phyloP scores from a whole-genome alignment of 495 filamentous ascomycete genomes.

The Aspergillus mulundensis region DNA sequence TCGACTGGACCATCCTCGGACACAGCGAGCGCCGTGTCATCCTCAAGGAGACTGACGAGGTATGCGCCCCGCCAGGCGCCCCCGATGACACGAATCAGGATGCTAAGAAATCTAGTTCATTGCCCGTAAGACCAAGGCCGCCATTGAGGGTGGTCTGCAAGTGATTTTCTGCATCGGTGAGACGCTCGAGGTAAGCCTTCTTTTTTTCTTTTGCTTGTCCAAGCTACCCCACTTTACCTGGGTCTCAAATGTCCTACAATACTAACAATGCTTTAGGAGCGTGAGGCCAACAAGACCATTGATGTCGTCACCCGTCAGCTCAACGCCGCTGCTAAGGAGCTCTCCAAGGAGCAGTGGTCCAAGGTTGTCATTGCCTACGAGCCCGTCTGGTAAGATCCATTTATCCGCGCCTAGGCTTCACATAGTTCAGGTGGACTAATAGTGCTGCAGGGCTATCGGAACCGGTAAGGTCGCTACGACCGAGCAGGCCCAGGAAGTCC shows the following conservation, averaged over 20 bases:
- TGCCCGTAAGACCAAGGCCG: conserved; percentile 87
- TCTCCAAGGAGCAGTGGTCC: conserved; percentile 70
- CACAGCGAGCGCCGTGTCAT: conserved; percentile 91
- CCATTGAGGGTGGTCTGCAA: conserved; percentile 76
- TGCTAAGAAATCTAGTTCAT: conserved; percentile 54
- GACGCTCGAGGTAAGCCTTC: conserved; percentile 64
- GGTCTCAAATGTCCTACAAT: conserved; percentile 6
- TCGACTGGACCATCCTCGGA: conserved; percentile 86
- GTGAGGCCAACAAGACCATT: conserved; percentile 81
- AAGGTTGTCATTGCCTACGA: conserved; percentile 98
- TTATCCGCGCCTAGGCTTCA: not conserved
- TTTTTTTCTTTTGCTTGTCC: conserved; percentile 14
- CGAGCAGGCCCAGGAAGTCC: conserved; percentile 91
- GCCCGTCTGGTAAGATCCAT: conserved; percentile 74
- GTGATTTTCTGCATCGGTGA: conserved; percentile 98
- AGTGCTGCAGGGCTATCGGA: conserved; percentile 67
- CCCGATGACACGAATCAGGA: not conserved
- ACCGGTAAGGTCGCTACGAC: conserved; percentile 96
- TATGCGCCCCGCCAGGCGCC: conserved; percentile 22
- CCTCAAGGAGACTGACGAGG: conserved; percentile 74
- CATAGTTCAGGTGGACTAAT: conserved; percentile 8
- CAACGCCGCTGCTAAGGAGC: conserved; percentile 59
- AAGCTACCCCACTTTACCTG: conserved; percentile 7
- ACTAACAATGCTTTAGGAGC: conserved; percentile 49
- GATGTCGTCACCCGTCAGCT: conserved; percentile 83